Percentiles rank a stretch among this genome's conserved stretches.
These are phyloP conservation scores for Candida ipomoeae DNA, from an alignment of 805 yeast species.

Conservation along the genomic window DNA sequence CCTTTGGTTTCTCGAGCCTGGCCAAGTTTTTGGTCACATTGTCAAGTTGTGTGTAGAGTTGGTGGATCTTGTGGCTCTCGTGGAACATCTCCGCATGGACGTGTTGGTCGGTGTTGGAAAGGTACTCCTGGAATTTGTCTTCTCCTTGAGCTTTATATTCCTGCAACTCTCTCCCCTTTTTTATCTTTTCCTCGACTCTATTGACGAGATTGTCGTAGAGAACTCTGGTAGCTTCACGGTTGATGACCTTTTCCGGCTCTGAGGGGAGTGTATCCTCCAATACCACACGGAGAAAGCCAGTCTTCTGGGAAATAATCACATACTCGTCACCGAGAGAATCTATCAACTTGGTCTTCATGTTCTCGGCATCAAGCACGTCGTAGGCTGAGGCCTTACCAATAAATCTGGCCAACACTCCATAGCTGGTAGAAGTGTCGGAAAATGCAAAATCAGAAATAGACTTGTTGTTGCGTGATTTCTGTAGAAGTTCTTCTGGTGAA, in stretches of 20 bases:
- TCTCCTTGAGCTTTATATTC: not conserved
- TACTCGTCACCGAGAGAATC: constrained; percentile 36
- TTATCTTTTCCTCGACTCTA: constrained; percentile 27
- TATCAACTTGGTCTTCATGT: constrained; percentile 32
- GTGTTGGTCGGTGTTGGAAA: not conserved
- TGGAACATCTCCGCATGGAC: not conserved
- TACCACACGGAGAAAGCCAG: constrained; percentile 25
- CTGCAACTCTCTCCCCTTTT: constrained; percentile 22
- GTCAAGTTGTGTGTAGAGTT: constrained; percentile 14
- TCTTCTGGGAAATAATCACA: constrained; percentile 32
- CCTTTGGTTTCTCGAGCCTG: constrained; percentile 1
- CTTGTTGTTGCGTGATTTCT: not conserved
- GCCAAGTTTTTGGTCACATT: constrained; percentile 1
- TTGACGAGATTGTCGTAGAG: constrained; percentile 21
- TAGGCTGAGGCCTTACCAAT: constrained; percentile 40
- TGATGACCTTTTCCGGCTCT: constrained; percentile 14
- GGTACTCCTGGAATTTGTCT: not conserved
- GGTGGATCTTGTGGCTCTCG: constrained; percentile 12
- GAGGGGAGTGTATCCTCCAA: constrained; percentile 17
- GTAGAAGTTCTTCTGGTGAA: constrained; percentile 14
- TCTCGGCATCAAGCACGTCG: constrained; percentile 23
- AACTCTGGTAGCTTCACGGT: constrained; percentile 10
- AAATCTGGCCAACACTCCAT: constrained; percentile 37
- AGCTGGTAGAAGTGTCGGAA: constrained; percentile 32
- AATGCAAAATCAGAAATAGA: constrained; percentile 27